Evolutionary conservation across 2,329 filamentous ascomycete genomes (phyloP).

Genomic region (Simplicillium sp.): DNA sequence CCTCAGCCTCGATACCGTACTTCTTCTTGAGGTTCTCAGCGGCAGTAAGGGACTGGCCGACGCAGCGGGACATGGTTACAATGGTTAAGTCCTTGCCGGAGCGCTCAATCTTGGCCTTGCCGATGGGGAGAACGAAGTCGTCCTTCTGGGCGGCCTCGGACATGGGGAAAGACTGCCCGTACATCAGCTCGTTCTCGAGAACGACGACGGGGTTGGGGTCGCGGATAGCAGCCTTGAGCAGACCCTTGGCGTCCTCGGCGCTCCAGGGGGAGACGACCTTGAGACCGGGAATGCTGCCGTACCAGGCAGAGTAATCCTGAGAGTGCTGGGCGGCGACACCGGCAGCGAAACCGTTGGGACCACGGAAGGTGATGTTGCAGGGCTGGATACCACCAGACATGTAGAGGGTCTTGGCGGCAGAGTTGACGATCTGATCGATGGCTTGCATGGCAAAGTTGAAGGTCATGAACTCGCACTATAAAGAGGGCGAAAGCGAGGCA

Average conservation of each 20-base stretch:
- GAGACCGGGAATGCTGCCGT: constrained; percentile 92
- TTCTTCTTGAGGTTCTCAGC: constrained; percentile 91
- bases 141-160: constrained; percentile 91
- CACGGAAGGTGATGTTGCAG: constrained; percentile 99
- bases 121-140: constrained; percentile 94
- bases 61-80: constrained; percentile 87
- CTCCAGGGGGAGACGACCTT: constrained; percentile 97
- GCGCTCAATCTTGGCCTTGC: constrained; percentile 98
- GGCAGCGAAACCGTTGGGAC: constrained; percentile 93
- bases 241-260: constrained; percentile 94
- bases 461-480: constrained; percentile 97
- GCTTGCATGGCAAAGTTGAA: constrained; percentile 99
- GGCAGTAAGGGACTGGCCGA: constrained; percentile 81
- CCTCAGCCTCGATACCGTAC: constrained; percentile 91
- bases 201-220: constrained; percentile 96
- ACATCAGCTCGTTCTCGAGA: constrained; percentile 82
- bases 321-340: constrained; percentile 98
- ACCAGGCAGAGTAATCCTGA: constrained; percentile 98
- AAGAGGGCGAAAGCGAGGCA: background rate
- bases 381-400: constrained; percentile 99
- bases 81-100: constrained; percentile 93
- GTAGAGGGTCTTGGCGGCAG: constrained; percentile 96
- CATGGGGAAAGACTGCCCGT: constrained; percentile 94
- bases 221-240: constrained; percentile 94
- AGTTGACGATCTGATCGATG: constrained; percentile 99